A percentile compares a stretch with the other conserved stretches of the same genome.
Evolutionary conservation across 139 green algal genomes (phyloP).

Genomic region (Klebsormidium nitens): DNA sequence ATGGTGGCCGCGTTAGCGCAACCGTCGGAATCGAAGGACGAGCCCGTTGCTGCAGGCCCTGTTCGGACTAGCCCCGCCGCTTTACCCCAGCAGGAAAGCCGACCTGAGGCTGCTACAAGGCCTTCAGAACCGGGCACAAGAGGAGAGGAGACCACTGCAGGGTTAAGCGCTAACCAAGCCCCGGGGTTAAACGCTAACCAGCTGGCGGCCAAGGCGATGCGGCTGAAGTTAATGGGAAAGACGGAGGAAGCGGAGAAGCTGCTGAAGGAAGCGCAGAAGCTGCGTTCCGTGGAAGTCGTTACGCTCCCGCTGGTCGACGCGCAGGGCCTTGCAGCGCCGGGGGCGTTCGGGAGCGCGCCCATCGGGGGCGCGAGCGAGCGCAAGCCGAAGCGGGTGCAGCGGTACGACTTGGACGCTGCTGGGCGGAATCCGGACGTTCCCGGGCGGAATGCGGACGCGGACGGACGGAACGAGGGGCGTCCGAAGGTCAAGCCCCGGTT

Average conservation of each 20-base stretch:
- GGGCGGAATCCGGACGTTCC: too few relatives aligned
- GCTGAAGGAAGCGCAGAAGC: slow-evolving; percentile 16
- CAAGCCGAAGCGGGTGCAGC: slow-evolving; percentile 53
- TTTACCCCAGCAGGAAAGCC: too few relatives aligned
- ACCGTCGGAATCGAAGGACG: too few relatives aligned
- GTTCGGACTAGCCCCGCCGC: neutral
- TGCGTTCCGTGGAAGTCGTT: slow-evolving; percentile 16
- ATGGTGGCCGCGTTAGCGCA: too few relatives aligned
- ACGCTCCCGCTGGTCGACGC: slow-evolving; percentile 61
- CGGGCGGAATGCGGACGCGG: too few relatives aligned
- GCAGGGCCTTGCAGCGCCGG: slow-evolving; percentile 57
- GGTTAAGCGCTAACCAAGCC: too few relatives aligned
- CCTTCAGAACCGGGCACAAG: neutral
- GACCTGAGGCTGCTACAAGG: too few relatives aligned
- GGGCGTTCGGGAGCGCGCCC: slow-evolving; percentile 64
- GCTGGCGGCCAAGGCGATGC: slow-evolving; percentile 54
- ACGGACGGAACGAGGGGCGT: neutral
- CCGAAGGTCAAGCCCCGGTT: neutral
- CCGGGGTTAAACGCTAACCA: slow-evolving; percentile 48
- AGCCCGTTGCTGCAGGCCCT: neutral
- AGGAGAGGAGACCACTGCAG: neutral
- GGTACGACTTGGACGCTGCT: slow-evolving; percentile 43
- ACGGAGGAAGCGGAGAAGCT: slow-evolving; percentile 28
- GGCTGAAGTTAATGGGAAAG: slow-evolving; percentile 49
- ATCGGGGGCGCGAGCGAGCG: neutral